These are phyloP conservation scores for Omphalotus olearius DNA, from an alignment of 1,284 basidiomycete species.

Conservation along the genomic window DNA sequence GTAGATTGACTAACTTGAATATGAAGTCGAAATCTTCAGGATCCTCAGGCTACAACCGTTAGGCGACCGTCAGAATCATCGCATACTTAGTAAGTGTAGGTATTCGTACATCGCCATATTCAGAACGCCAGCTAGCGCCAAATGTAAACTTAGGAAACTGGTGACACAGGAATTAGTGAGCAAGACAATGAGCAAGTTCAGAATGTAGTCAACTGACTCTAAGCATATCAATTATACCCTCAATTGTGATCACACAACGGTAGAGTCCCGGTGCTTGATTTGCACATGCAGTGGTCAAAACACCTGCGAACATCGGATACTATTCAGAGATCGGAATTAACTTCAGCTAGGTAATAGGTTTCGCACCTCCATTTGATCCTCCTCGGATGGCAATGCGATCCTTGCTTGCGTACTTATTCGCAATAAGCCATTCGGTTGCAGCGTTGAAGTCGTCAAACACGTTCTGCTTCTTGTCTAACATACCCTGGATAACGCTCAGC, in stretches of 20 bases:
- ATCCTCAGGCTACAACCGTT: background rate
- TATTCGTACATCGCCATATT: slow-evolving; percentile 3
- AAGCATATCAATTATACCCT: slow-evolving; percentile 4
- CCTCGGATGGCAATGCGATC: background rate
- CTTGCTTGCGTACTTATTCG: background rate
- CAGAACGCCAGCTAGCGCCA: slow-evolving; percentile 1
- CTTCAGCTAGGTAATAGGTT: background rate
- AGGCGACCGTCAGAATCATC: background rate
- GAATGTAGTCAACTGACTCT: background rate
- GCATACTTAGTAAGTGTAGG: background rate
- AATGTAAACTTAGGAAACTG: slow-evolving; percentile 4
- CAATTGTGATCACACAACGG: slow-evolving; percentile 2
- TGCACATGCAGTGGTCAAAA: slow-evolving; percentile 1
- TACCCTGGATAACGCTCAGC: background rate
- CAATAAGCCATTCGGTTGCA: slow-evolving; percentile 1
- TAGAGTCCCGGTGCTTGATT: slow-evolving; percentile 4
- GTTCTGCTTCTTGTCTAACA: slow-evolving; percentile 5
- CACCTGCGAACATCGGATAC: background rate
- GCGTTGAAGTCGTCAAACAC: slow-evolving; percentile 5
- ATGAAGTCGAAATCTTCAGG: slow-evolving; percentile 2
- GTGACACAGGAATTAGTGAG: background rate
- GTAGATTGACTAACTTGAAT: background rate
- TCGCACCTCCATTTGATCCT: slow-evolving; percentile 1
- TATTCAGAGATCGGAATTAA: background rate
- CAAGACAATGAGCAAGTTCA: background rate